Evolutionary conservation across 2,329 filamentous ascomycete species (phyloP), one percentile per base, ranked within the genome.

Genomic region (Xylariaceae sp.): DNA sequence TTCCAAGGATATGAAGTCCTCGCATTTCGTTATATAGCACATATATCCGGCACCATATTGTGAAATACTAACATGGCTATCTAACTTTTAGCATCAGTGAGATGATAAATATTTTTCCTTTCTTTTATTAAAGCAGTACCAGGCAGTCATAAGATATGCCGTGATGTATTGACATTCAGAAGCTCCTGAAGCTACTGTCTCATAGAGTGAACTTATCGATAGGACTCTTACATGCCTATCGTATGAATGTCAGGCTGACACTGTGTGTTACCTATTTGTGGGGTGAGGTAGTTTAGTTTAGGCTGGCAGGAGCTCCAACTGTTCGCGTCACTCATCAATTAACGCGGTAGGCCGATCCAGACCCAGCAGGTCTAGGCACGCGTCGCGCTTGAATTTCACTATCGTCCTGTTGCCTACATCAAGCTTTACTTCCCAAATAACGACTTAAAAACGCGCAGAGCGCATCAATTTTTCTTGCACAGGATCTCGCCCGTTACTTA

Each of bases 261-360:
- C n/a, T n/a, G n/a, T n/a, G n/a, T n/a, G n/a, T n/a, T n/a, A n/a
- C n/a, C n/a, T n/a, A n/a, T n/a, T n/a, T 29, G 51, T 45, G 51
- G 51, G 44, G 41, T n/a, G n/a, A n/a, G n/a, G n/a, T n/a, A n/a
- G n/a, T n/a, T n/a, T n/a, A n/a, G n/a, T 29, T 11, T 11, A 33
- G 36, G 39, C n/a, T n/a, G n/a, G n/a, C 42, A 44, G 10, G 16
- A 37, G 13, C 13, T 45, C 44, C 15, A 27, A 49, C n/a, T 57
- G 42, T 39, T 62, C 63, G 63, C 60, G 60, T 63, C 47, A 60
- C 40, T 35, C 42, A 37, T 44, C 55, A 64, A 57, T 64, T 64
- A 61, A 65, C 60, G 62, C 62, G 62, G 56, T n/a, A n/a, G n/a
- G n/a, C n/a, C n/a, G n/a, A n/a, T 55, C 47, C n/a, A 35, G 37